Base-by-base conservation (phyloP, 208 protist genomes). In the Endotrypanum monterogeii region DNA sequence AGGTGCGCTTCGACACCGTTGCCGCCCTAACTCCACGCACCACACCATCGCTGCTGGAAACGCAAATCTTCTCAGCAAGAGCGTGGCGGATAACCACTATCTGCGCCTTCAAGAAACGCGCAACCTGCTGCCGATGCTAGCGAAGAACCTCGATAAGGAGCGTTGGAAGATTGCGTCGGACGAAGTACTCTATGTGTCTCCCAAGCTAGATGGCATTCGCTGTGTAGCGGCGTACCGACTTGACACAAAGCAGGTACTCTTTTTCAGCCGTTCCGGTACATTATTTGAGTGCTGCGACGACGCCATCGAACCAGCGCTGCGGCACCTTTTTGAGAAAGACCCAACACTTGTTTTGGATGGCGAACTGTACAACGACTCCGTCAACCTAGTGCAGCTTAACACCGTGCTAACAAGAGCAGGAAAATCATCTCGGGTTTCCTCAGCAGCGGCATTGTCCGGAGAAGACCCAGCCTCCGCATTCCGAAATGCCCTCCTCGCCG, bases 191-290 rank as follows among this genome's bases (percentile, higher is more conserved):
- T 79, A 74, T 18, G 88, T 94, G 35, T 97, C 94, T 8, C 94
- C 94, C 1, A 97, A 97, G 83, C 86, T 97, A 23, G 94, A 97
- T 55, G 94, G 94, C 44, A 92, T 97, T n/a, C 94, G 94, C 51
- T 97, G 94, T 71, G 71, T 97, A 37, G 89, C 83, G 16, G 83
- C 90, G 18, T 94, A 89, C 80, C 86, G 94, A 77, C 37, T 41
- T 0, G 63, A 83, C 69, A 79, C 84, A n/a, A 62, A 76, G 52
- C 51, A 74, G 37, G 70, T 91, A 16, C 79, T 88, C 60, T 94
- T 97, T 72, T 97, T 96, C 67, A 94, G 89, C 72, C 89, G 94
- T 18, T 85, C 91, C 3, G 90, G 91, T 1, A 95, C 88, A 14
- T 69, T 97, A 14, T 95, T 96, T 80, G 93, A 97, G 80, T 97